These are phyloP conservation scores for Agaricus blazei DNA, from an alignment of 768 basidiomycete species.

Conservation along the genomic window DNA sequence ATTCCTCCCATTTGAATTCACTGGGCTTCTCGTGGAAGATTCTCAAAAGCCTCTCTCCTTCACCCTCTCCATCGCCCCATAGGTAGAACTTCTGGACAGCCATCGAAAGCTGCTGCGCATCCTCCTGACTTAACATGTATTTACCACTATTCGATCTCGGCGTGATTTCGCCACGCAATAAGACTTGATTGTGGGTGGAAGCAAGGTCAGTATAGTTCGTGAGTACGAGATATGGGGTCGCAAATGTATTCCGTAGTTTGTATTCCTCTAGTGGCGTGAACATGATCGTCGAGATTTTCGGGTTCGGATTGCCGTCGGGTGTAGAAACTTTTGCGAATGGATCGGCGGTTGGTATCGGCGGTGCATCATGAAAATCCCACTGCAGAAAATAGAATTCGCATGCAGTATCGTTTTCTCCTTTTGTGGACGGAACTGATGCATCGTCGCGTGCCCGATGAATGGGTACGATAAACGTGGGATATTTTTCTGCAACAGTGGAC, in stretches of 20 bases:
- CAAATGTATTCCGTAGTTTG: constrained; percentile 77
- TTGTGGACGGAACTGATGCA: constrained; percentile 16
- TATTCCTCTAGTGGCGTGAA: constrained; percentile 95
- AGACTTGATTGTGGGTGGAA: constrained; percentile 71
- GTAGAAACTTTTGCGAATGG: constrained; percentile 34
- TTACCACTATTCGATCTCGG: constrained; percentile 45
- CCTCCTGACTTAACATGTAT: constrained; percentile 68
- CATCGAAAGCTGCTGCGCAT: constrained; percentile 80
- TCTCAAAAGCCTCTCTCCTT: constrained; percentile 42
- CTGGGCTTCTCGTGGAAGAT: constrained; percentile 76
- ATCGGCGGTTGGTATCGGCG: constrained; percentile 47
- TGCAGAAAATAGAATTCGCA: constrained; percentile 85
- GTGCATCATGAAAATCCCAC: constrained; percentile 81
- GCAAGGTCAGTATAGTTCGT: constrained; percentile 92
- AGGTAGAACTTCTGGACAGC: constrained; percentile 85
- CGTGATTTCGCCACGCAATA: constrained; percentile 90
- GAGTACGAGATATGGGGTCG: constrained; percentile 86
- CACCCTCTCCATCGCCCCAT: constrained; percentile 36
- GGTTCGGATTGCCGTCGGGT: constrained; percentile 28
- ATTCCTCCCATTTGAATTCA: constrained; percentile 78
- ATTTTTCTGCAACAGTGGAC: constrained; percentile 53
- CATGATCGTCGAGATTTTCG: constrained; percentile 67
- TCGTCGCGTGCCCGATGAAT: constrained; percentile 46
- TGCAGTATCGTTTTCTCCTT: constrained; percentile 36
- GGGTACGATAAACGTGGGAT: constrained; percentile 80